A percentile compares a stretch with the other conserved stretches of the same genome.
Evolutionary conservation across 1,284 basidiomycete species (phyloP).

Genomic region (Neonothopanus nambi): DNA sequence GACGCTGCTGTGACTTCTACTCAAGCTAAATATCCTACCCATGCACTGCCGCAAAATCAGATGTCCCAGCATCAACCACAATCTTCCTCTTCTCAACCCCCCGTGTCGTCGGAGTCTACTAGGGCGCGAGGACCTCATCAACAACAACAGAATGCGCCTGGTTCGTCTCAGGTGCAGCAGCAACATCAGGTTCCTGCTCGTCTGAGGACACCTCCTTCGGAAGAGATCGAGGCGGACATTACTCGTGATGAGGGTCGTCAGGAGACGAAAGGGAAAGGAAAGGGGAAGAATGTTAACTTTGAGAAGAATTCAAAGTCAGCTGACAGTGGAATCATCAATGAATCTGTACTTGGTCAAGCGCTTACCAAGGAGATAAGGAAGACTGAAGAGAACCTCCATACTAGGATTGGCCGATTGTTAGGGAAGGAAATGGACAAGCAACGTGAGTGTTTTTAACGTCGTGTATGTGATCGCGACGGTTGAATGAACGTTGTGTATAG

Average conservation of each 20-base stretch:
- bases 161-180: constrained; percentile 16
- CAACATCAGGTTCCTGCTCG: constrained; percentile 40
- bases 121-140: neutral
- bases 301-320: constrained; percentile 46
- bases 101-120: constrained; percentile 4
- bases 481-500: constrained; percentile 35
- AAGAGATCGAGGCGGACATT: constrained; percentile 68
- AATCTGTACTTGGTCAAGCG: constrained; percentile 52
- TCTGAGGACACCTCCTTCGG: constrained; percentile 66
- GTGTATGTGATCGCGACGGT: neutral
- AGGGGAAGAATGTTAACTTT: constrained; percentile 63
- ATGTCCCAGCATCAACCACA: constrained; percentile 31
- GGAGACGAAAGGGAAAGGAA: constrained; percentile 38
- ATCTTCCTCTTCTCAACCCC: constrained; percentile 19
- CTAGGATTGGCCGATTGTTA: constrained; percentile 69
- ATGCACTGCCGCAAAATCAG: constrained; percentile 32
- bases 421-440: constrained; percentile 86
- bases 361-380: constrained; percentile 75
- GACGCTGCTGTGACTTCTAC: constrained; percentile 59
- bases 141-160: constrained; percentile 3
- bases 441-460: constrained; percentile 44
- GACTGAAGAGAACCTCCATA: constrained; percentile 77
- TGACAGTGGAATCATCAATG: constrained; percentile 47
- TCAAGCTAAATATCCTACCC: constrained; percentile 63
- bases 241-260: constrained; percentile 57